Conservation (phyloP, 345 rosid species). For the Salix dunnii region DNA sequence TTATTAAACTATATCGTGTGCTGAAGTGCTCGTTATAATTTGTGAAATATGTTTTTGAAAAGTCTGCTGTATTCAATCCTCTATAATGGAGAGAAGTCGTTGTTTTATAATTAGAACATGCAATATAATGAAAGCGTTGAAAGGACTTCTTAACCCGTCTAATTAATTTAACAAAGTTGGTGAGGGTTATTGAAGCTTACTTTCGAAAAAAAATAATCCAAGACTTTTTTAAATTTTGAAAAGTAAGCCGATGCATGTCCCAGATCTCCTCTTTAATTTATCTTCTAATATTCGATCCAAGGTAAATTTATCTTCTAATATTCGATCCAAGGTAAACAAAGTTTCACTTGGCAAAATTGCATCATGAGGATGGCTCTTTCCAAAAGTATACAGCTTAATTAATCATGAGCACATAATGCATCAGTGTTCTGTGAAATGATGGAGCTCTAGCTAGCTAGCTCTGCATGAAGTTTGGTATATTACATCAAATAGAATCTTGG, state of each 20-base stretch:
- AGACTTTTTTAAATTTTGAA: neutral
- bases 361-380: constrained; percentile 9
- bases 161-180: neutral
- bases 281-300: neutral
- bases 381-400: neutral
- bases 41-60: too few relatives aligned
- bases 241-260: neutral
- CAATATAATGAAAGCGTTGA: neutral
- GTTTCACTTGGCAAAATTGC: neutral
- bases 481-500: neutral
- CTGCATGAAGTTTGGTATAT: neutral
- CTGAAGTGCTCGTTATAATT: too few relatives aligned
- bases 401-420: neutral
- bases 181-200: constrained; percentile 5
- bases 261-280: neutral
- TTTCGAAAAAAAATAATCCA: neutral
- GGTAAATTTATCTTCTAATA: neutral
- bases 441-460: neutral
- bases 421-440: neutral
- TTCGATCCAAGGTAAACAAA: neutral
- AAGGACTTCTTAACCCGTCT: constrained; percentile 10
- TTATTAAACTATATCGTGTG: too few relatives aligned
- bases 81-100: too few relatives aligned
- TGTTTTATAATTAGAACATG: too few relatives aligned
- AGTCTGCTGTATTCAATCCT: too few relatives aligned